A percentile compares a stretch with the other conserved stretches of the same genome.
These are phyloP conservation scores for Talaromyces adpressus DNA, from an alignment of 495 filamentous ascomycete genomes.

Conservation along the genomic window DNA sequence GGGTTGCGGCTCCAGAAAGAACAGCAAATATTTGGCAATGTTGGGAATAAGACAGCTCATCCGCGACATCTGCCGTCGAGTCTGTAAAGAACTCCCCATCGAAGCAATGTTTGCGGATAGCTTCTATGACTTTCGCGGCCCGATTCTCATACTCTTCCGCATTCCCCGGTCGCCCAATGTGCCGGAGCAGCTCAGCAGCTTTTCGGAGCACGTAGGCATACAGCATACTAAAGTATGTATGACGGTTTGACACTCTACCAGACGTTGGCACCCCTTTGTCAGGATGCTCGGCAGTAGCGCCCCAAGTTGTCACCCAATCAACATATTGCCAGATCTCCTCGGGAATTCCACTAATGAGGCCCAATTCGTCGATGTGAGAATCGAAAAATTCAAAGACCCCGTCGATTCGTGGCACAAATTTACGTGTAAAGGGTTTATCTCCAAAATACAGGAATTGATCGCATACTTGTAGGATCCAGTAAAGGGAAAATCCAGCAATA, in stretches of 20 bases:
- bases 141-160: conserved; percentile 27
- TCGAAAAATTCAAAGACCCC: conserved; percentile 32
- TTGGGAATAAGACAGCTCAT: conserved; percentile 20
- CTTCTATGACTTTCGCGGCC: conserved; percentile 13
- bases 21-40: conserved; percentile 32
- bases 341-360: conserved; percentile 23
- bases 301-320: conserved; percentile 34
- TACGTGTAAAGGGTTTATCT: conserved; percentile 19
- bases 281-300: conserved; percentile 23
- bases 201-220: conserved; percentile 27
- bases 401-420: conserved; percentile 27
- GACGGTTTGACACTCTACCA: conserved; percentile 18
- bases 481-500: conserved; percentile 29
- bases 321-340: conserved; percentile 30
- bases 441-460: conserved; percentile 31
- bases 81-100: conserved; percentile 28
- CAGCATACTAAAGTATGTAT: conserved; percentile 31
- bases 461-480: conserved; percentile 30
- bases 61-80: conserved; percentile 20
- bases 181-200: conserved; percentile 19
- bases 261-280: conserved; percentile 31
- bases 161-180: conserved; percentile 22
- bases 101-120: conserved; percentile 26
- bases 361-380: conserved; percentile 19
- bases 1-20: conserved; percentile 19